phyloP scores from a whole-genome alignment of 1,139 yeast genomes.

The Debaryomyces robertsiae region DNA sequence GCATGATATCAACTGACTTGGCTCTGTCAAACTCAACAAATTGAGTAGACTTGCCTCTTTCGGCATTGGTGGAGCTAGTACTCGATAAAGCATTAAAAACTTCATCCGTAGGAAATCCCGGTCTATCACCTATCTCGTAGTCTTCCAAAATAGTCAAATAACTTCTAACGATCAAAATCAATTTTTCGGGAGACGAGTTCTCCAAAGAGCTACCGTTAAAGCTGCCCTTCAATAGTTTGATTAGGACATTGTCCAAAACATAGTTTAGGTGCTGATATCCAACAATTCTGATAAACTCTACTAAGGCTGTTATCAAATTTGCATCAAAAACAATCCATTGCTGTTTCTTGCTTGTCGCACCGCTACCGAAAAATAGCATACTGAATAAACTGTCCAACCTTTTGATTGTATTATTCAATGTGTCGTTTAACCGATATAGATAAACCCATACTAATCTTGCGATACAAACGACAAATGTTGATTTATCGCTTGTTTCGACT shows the following conservation, averaged over 20 bases:
- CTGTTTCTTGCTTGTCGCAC: conserved; percentile 55
- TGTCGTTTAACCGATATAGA: conserved; percentile 81
- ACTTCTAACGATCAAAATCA: conserved; percentile 69
- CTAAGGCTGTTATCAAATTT: conserved; percentile 62
- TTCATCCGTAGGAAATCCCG: conserved; percentile 75
- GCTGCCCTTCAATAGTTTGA: conserved; percentile 59
- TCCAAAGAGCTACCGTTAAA: conserved; percentile 63
- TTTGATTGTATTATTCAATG: conserved; percentile 82
- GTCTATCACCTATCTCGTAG: conserved; percentile 55
- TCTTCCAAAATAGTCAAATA: conserved; percentile 73
- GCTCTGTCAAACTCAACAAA: conserved; percentile 13
- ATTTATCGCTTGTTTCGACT: conserved; percentile 57
- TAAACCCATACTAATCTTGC: conserved; percentile 88
- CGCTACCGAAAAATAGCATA: conserved; percentile 51
- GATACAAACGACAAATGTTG: conserved; percentile 62
- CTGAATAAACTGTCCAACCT: conserved; percentile 53
- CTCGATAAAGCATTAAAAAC: conserved; percentile 27
- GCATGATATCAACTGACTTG: conserved; percentile 28
- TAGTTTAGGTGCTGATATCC: conserved; percentile 82
- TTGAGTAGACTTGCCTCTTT: neutral
- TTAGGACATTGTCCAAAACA: conserved; percentile 72
- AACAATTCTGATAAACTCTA: conserved; percentile 70
- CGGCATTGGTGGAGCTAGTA: neutral
- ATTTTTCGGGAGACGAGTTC: conserved; percentile 64
- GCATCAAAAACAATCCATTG: conserved; percentile 72